A percentile compares a stretch with the other conserved stretches of the same genome.
Evolutionary conservation across 441 rosid species (phyloP).

Genomic region (Mallotus repandus): DNA sequence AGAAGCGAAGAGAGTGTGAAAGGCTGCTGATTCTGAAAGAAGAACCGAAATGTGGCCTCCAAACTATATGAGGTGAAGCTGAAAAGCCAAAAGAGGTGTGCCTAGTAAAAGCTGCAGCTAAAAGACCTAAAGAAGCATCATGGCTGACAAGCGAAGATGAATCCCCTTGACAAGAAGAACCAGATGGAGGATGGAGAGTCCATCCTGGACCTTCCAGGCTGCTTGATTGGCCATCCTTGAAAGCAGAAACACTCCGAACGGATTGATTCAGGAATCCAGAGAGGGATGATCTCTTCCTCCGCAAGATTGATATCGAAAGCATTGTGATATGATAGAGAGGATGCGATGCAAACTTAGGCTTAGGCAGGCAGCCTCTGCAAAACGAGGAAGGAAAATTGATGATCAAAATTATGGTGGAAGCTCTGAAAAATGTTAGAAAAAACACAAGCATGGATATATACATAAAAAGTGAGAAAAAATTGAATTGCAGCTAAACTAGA

Average conservation of each 20-base stretch:
- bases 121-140: conserved; percentile 21
- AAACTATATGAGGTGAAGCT: conserved; percentile 33
- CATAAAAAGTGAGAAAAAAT: no score
- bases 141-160: conserved; percentile 25
- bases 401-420: no score
- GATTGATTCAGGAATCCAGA: conserved; percentile 36
- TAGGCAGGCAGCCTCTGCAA: no score
- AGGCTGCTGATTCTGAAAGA: conserved; percentile 39
- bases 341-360: no score
- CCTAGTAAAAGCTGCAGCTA: conserved; percentile 18
- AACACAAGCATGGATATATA: no score
- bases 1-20: conserved; percentile 35
- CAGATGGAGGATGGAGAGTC: conserved; percentile 24
- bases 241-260: conserved; percentile 39
- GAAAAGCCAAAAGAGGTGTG: conserved; percentile 32
- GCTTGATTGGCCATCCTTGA: conserved; percentile 32
- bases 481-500: no score
- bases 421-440: no score
- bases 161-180: no score
- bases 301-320: conserved; percentile 68
- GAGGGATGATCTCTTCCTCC: conserved; percentile 44
- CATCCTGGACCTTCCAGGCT: conserved; percentile 22
- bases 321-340: conserved; percentile 24
- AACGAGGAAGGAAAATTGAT: no score
- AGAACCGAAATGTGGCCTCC: conserved; percentile 33